Conservation (phyloP, 2,329 filamentous ascomycete species). For the Phaeoacremonium minimum region DNA sequence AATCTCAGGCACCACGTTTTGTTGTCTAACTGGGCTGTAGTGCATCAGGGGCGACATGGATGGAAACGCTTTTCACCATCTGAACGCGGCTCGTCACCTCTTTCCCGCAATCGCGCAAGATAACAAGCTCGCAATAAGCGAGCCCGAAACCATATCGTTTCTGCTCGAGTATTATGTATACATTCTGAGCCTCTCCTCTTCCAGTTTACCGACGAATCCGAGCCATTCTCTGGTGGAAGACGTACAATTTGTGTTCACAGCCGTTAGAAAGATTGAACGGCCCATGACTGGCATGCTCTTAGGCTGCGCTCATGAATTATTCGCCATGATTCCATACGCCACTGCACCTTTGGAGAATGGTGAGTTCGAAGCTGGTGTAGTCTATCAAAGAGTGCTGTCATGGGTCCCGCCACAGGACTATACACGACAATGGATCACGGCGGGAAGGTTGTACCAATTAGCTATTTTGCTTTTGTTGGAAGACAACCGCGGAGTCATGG, state of each 20-base stretch:
- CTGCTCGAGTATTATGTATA: neutral
- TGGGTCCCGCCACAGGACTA: neutral
- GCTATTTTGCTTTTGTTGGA: neutral
- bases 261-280: neutral
- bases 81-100: neutral
- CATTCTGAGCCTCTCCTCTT: neutral
- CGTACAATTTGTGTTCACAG: neutral
- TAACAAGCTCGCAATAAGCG: neutral
- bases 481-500: neutral
- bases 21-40: neutral
- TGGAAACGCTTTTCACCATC: neutral
- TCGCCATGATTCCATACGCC: neutral
- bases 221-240: neutral
- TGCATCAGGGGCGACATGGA: neutral
- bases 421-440: neutral
- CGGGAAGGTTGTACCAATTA: neutral
- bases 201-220: neutral
- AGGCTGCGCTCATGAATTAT: neutral
- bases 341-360: neutral
- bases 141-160: neutral
- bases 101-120: neutral
- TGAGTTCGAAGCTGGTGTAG: neutral
- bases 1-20: neutral
- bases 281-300: neutral
- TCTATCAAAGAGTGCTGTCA: neutral